Base-by-base conservation (phyloP, 140 eudicot species). In the Bidens hawaiensis region DNA sequence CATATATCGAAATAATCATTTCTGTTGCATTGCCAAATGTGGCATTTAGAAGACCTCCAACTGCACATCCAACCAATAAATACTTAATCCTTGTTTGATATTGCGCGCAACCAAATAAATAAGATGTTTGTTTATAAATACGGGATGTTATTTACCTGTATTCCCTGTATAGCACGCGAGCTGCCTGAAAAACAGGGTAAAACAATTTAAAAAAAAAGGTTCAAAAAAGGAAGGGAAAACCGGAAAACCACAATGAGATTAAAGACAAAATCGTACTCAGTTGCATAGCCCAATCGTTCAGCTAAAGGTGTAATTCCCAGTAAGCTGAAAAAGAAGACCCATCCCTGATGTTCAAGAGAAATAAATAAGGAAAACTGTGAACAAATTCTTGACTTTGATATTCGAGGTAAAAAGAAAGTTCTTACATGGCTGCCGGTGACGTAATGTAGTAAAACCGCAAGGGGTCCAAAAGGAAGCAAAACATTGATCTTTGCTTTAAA, bases 11-110 rank as follows among this genome's bases (percentile, higher is more conserved):
- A 71, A 86, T 90, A 64, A 90, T 90, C 97, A 90, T 90, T 78
- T 90, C 97, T 5, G 97, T 90, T n/a, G 97, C 95, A 68, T 86
- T 90, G 56, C 97, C 97, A 75, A 90, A 86, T 70, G 97, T 90
- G 27, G 97, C 97, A 77, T 90, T 90, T 45, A 90, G 72, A 69
- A 90, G 95, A 65, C 95, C 97, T 50, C 97, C 97, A 66, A 86
- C 97, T 90, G 83, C 78, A 84, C 23, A 57, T 58, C 51, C 69
- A 78, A 81, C 64, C 64, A 66, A 60, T 18, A 55, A 67, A 19
- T 13, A 52, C 11, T 56, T 56, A 31, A n/a, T 54, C 60, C 22
- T n/a, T 52, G 36, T 14, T 54, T 13, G 16, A n/a, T n/a, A n/a
- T 21, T 27, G 15, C n/a, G 40, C 15, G 40, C 38, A 54, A 26